Base-by-base conservation (phyloP, 2,329 filamentous ascomycete genomes). In the Nemania sp. region DNA sequence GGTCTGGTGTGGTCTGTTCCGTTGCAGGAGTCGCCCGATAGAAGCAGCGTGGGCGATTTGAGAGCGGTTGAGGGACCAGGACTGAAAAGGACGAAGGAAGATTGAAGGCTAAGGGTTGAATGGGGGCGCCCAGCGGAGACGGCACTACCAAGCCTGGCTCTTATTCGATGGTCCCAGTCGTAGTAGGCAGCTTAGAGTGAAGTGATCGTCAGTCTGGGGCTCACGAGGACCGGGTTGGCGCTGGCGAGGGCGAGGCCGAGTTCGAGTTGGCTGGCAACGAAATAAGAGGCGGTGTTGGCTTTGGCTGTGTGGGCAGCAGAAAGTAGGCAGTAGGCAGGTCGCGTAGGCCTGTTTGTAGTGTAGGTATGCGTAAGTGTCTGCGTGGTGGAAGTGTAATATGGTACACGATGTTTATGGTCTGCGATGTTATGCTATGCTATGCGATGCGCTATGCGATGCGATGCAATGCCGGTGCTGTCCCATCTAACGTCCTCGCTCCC, bases 191-290 rank as follows among this genome's bases (percentile, higher is more conserved):
- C 24, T 54, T 59, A 56, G 55, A 54, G 56, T 65, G 65, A 67
- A 64, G 65, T 65, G 65, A 67, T 67, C 65, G 65, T 64, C 65
- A 65, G 58, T 65, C 59, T 48, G 62, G n/a, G 62, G 56, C 57
- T 64, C 56, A 65, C 56, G 53, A 45, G 53, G 56, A 53, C 30
- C 44, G 8, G 28, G 40, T 7, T 34, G 53, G 56, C 47, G 31
- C 56, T 42, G 12, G 28, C 31, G 52, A 47, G 48, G 39, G 33
- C 54, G 19, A 33, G 46, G 50, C 28, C 24, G 41, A 41, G n/a
- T n/a, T n/a, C 23, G 46, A 40, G 5, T n/a, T n/a, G n/a, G n/a
- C n/a, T n/a, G n/a, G n/a, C n/a, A n/a, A n/a, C n/a, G n/a, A 50
- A 40, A 49, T 43, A 54, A 51, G 50, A 54, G 48, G 52, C 56